A percentile compares a stretch with the other conserved stretches of the same genome.
These are phyloP conservation scores for Talaromyces sp. DNA, from an alignment of 2,329 filamentous ascomycete genomes.

Conservation along the genomic window DNA sequence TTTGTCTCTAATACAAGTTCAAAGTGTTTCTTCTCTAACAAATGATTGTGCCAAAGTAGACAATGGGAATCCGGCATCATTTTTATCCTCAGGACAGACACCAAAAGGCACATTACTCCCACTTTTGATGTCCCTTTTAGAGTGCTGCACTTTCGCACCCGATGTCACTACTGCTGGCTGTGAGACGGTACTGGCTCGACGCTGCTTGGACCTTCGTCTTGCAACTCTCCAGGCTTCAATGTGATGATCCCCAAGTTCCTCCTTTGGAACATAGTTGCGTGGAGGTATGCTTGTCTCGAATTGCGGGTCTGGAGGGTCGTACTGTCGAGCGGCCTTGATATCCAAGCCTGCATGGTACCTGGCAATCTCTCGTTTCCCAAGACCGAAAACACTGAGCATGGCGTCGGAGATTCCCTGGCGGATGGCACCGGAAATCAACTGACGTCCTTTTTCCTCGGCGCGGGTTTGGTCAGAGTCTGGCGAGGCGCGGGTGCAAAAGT, in stretches of 20 bases:
- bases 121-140: not conserved
- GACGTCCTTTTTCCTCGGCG: not conserved
- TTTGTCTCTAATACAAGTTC: not conserved
- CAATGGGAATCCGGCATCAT: not conserved
- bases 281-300: slow-evolving; percentile 14
- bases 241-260: slow-evolving; percentile 13
- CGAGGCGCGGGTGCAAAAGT: slow-evolving; percentile 15
- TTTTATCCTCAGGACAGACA: not conserved
- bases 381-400: slow-evolving; percentile 7
- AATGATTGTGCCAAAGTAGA: not conserved
- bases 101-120: not conserved
- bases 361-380: slow-evolving; percentile 11
- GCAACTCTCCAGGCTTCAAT: slow-evolving; percentile 11
- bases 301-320: slow-evolving; percentile 12
- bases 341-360: slow-evolving; percentile 15
- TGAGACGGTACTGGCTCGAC: not conserved
- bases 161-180: not conserved
- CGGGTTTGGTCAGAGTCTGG: slow-evolving; percentile 8
- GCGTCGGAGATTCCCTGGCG: slow-evolving; percentile 9
- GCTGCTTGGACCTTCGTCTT: slow-evolving; percentile 4
- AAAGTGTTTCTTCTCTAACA: not conserved
- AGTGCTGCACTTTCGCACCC: not conserved
- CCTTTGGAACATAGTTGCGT: slow-evolving; percentile 11
- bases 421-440: slow-evolving; percentile 9
- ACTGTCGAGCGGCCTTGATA: slow-evolving; percentile 11